Evolutionary conservation across 176 grass and related monocot genomes (phyloP), one percentile per base, ranked within the genome.

Genomic region (Thalia dealbata): DNA sequence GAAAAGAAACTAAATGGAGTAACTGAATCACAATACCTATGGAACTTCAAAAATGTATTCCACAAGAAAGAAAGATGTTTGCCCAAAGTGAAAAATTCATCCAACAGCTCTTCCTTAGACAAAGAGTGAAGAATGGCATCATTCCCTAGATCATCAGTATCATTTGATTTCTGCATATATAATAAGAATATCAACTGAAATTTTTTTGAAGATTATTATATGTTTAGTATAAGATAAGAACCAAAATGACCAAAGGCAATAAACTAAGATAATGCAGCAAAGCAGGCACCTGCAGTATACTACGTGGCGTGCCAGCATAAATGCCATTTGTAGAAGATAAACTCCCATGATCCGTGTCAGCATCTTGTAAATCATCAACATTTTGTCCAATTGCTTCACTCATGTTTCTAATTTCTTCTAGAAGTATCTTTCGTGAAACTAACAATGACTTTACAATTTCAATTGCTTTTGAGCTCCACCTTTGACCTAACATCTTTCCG

Each of bases 21-120:
- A 10, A 28, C 5, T n/a, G 65, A 42, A 3, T 29, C 5, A 27
- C 35, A 38, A 68, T 52, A 90, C 87, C 93, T 89, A 75, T 96
- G 93, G 70, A 92, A 96, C 67, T 85, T 89, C 72, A 96, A 78
- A 75, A 96, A 96, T 50, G 76, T 76, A 86, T 80, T 96, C 93
- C 93, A 96, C 72, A 91, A 27, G 80, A 96, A 79, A 50, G 92
- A 85, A 55, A 96, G 73, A 72, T 96, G 89, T 59, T 29, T 67
- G 73, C 86, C 91, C 52, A 96, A 76, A 67, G 56, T 90, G 52
- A 89, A 73, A 90, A 87, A 96, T 76, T 88, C 69, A 71, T 88
- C 84, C 67, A 88, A 67, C 29, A 92, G 56, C 26, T 92, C 92
- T 68, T 89, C 89, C 75, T 87, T 91, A 2, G 92, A 92, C 75